A percentile compares a stretch with the other conserved stretches of the same genome.
phyloP scores from a whole-genome alignment of 768 basidiomycete species.

The Kwoniella pini region DNA sequence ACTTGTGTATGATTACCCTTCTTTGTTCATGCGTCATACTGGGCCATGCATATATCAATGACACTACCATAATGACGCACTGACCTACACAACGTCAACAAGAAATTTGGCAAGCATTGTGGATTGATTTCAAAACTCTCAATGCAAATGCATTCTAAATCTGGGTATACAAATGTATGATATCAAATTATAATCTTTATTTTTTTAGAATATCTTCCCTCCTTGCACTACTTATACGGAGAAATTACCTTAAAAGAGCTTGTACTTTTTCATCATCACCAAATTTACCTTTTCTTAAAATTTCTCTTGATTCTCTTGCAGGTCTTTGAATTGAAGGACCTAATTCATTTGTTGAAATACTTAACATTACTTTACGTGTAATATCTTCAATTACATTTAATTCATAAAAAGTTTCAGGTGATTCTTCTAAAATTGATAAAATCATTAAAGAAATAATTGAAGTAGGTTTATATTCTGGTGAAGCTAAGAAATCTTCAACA shows the following conservation, averaged over 20 bases:
- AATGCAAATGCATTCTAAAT: neutral
- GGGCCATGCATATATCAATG: too few species aligned
- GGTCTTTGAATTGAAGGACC: conserved; percentile 70
- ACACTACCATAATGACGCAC: too few species aligned
- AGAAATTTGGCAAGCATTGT: too few species aligned
- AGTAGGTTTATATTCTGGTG: conserved; percentile 66
- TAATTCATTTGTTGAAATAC: conserved; percentile 65
- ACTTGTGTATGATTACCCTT: too few species aligned
- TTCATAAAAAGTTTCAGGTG: conserved; percentile 66
- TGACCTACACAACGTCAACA: too few species aligned
- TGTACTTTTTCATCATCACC: conserved; percentile 53
- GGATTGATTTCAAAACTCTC: too few species aligned
- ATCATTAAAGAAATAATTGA: conserved; percentile 51
- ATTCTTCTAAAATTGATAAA: conserved; percentile 53
- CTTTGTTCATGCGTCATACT: too few species aligned
- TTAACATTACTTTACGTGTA: conserved; percentile 71
- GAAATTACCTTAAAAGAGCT: conserved; percentile 31
- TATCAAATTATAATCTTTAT: neutral
- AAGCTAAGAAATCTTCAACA: conserved; percentile 67
- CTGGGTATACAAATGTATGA: neutral
- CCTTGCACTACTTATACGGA: too few species aligned
- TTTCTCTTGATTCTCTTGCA: conserved; percentile 70
- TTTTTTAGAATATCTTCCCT: neutral
- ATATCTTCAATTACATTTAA: conserved; percentile 65
- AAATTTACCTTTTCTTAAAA: conserved; percentile 49